These are phyloP conservation scores for Oxytropis ochrocephala DNA, from an alignment of 306 rosid species.

Conservation along the genomic window DNA sequence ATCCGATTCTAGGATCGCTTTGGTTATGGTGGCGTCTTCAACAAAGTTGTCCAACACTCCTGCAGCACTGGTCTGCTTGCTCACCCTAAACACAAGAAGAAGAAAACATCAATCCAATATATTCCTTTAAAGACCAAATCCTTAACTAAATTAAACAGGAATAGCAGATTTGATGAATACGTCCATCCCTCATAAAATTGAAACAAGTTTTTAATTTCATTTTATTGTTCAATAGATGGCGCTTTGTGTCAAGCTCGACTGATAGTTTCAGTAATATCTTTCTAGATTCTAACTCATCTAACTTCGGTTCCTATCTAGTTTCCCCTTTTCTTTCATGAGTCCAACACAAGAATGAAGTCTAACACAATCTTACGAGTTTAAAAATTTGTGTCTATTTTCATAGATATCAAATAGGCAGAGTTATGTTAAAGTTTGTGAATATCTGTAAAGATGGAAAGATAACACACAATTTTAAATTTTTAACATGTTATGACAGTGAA, in stretches of 20 bases:
- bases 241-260: background rate
- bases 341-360: background rate
- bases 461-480: background rate
- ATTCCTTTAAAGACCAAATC: background rate
- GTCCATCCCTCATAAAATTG: background rate
- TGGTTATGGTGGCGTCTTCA: constrained; percentile 45
- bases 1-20: constrained; percentile 50
- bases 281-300: background rate
- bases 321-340: background rate
- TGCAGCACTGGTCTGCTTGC: constrained; percentile 73
- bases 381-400: background rate
- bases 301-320: background rate
- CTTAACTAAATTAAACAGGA: background rate
- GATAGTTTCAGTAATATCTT: background rate
- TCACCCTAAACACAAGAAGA: constrained; percentile 41
- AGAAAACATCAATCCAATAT: no score
- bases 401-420: background rate
- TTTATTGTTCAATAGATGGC: background rate
- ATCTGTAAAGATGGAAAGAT: background rate
- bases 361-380: background rate
- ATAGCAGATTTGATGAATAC: background rate
- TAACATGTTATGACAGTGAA: background rate
- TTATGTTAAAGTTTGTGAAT: background rate
- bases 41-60: constrained; percentile 77
- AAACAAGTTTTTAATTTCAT: background rate